Base-by-base conservation (phyloP, 495 filamentous ascomycete genomes). In the Xanthoparmelia taractica region DNA sequence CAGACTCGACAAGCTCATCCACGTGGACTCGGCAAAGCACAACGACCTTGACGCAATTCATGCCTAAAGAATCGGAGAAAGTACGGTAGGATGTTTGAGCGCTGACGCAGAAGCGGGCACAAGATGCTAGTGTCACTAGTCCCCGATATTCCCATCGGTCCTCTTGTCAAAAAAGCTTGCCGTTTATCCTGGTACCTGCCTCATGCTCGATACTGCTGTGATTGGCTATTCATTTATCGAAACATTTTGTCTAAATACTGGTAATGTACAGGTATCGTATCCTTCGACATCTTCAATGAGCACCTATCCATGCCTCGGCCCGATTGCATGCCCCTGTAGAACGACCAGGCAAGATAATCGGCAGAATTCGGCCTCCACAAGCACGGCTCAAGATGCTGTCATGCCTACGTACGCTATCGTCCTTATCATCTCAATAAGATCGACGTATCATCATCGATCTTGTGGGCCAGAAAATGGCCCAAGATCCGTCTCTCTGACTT, bases 11-110 rank as follows among this genome's bases (percentile, higher is more conserved):
- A 1, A 18, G 0, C 0, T 0, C 5, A 2, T 11, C 0, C 50
- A 33, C 50, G 50, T 54, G 50, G 50, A 54, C 50, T 33, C 50
- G 50, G 50, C 10, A 17, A 54, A 54, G 20, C 29, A 54, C 20
- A 10, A 20, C 20, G 0, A 33, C 29, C 18, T 8, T 11, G 17
- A 33, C 50, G 50, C 50, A 33, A 2, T n/a, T 54, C 2, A n/a
- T n/a, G n/a, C n/a, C n/a, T n/a, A n/a, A n/a, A n/a, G n/a, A n/a
- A n/a, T n/a, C n/a, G n/a, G 40, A 43, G 17, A 20, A 20, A 8
- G 40, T 43, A n/a, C 8, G 40, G 18, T 20, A 40, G 13, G 15
- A 13, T 7, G 38, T 11, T 15, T 37, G 34, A 43, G 8, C 18
- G 43, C 4, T 2, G n/a, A n/a, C 3, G 43, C 43, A 45, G 23